Evolutionary conservation across 2,329 filamentous ascomycete genomes (phyloP).

Genomic region (Fusarium illudens): DNA sequence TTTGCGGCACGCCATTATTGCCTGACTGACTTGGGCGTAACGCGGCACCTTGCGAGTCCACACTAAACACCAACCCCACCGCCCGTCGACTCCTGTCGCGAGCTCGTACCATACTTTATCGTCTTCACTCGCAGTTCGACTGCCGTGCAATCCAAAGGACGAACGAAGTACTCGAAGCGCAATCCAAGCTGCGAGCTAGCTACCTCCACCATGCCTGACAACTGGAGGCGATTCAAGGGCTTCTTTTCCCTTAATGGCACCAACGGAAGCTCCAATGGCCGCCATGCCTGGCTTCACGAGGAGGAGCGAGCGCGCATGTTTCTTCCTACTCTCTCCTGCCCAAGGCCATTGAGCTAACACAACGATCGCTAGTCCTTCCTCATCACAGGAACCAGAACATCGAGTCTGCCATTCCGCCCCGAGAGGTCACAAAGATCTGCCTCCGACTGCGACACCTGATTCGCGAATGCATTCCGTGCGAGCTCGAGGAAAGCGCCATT

Average conservation of each 20-base stretch:
- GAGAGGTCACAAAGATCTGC: slow-evolving; percentile 87
- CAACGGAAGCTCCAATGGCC: slow-evolving; percentile 33
- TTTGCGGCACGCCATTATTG: slow-evolving; percentile 25
- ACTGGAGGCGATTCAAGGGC: slow-evolving; percentile 46
- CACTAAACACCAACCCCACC: slow-evolving; percentile 9
- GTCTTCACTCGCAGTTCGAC: neutral
- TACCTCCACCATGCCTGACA: slow-evolving; percentile 27
- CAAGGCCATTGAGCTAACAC: neutral
- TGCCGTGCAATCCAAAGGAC: neutral
- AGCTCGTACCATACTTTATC: neutral
- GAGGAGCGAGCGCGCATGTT: slow-evolving; percentile 56
- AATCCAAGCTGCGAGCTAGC: slow-evolving; percentile 9
- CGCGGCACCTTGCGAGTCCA: slow-evolving; percentile 8
- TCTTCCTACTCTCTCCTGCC: neutral
- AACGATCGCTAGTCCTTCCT: slow-evolving; percentile 66
- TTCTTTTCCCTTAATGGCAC: slow-evolving; percentile 39
- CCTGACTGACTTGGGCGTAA: slow-evolving; percentile 2
- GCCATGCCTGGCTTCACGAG: slow-evolving; percentile 52
- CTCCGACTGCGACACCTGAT: slow-evolving; percentile 90
- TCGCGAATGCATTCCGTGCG: slow-evolving; percentile 88
- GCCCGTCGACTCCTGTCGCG: neutral
- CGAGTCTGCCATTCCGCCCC: slow-evolving; percentile 74
- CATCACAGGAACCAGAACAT: slow-evolving; percentile 65
- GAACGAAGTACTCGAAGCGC: neutral
- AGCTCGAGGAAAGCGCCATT: slow-evolving; percentile 79